A percentile compares a stretch with the other conserved stretches of the same genome.
phyloP scores from a whole-genome alignment of 805 yeast genomes.

The Candida incommunis region DNA sequence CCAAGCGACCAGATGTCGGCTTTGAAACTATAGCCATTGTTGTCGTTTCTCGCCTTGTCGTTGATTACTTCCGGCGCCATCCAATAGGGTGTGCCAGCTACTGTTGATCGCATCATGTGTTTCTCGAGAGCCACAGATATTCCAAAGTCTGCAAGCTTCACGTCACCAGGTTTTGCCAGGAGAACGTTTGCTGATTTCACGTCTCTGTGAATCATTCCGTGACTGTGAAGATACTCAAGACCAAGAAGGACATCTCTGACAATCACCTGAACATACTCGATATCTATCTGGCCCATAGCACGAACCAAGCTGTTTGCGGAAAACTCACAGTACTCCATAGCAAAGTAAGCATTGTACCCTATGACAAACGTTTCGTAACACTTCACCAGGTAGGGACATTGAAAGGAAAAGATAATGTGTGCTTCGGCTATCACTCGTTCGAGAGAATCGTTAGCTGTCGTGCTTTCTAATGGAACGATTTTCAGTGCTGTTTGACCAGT shows the following conservation, averaged over 20 bases:
- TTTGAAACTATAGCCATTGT: slow-evolving; percentile 51
- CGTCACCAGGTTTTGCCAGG: slow-evolving; percentile 49
- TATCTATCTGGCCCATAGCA: slow-evolving; percentile 38
- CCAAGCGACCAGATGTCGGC: slow-evolving; percentile 97
- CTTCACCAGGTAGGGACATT: slow-evolving; percentile 52
- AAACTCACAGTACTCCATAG: slow-evolving; percentile 93
- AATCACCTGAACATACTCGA: slow-evolving; percentile 47
- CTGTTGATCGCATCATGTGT: slow-evolving; percentile 45
- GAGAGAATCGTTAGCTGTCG: slow-evolving; percentile 64
- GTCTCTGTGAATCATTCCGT: slow-evolving; percentile 75
- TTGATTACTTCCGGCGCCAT: slow-evolving; percentile 96
- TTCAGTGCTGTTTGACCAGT: not conserved
- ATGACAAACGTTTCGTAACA: slow-evolving; percentile 49
- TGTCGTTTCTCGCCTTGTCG: slow-evolving; percentile 3
- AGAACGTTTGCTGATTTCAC: slow-evolving; percentile 82
- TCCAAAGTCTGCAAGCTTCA: slow-evolving; percentile 88
- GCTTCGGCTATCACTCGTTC: slow-evolving; percentile 63
- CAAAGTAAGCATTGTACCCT: slow-evolving; percentile 67
- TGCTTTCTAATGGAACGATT: not conserved
- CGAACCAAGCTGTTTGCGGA: slow-evolving; percentile 62
- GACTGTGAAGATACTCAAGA: slow-evolving; percentile 58
- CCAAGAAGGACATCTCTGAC: slow-evolving; percentile 55
- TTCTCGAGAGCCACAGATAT: slow-evolving; percentile 34
- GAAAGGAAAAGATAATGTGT: slow-evolving; percentile 51
- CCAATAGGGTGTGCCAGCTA: slow-evolving; percentile 96